A percentile compares a stretch with the other conserved stretches of the same genome.
Conservation (phyloP, 2,329 filamentous ascomycete species). For the Pseudogymnoascus sp. region DNA sequence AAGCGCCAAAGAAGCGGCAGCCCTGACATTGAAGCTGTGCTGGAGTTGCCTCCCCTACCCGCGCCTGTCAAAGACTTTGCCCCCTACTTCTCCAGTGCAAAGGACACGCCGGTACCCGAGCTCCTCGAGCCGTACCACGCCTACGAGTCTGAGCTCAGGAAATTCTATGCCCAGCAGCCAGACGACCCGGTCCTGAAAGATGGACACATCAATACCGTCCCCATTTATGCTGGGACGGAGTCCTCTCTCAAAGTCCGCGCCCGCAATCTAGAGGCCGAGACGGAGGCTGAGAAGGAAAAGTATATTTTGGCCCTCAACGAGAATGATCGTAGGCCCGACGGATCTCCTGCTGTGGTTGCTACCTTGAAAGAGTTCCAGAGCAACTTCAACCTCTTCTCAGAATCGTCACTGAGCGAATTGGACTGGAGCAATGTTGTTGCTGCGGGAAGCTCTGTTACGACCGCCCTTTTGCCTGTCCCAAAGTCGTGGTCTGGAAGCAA, state of each 20-base stretch:
- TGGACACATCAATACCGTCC: slow-evolving; percentile 53
- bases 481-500: slow-evolving; percentile 53
- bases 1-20: slow-evolving; percentile 1
- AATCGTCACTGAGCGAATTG: slow-evolving; percentile 65
- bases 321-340: slow-evolving; percentile 52
- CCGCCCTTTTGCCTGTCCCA: slow-evolving; percentile 65
- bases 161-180: slow-evolving; percentile 61
- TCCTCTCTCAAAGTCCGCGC: slow-evolving; percentile 52
- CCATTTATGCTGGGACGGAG: slow-evolving; percentile 54
- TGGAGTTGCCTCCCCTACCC: slow-evolving; percentile 17
- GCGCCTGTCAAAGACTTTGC: slow-evolving; percentile 25
- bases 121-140: slow-evolving; percentile 58
- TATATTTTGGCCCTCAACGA: slow-evolving; percentile 63
- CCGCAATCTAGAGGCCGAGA: slow-evolving; percentile 49
- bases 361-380: slow-evolving; percentile 63
- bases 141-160: slow-evolving; percentile 59
- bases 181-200: slow-evolving; percentile 49
- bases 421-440: slow-evolving; percentile 79
- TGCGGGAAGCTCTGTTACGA: slow-evolving; percentile 73
- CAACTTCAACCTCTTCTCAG: slow-evolving; percentile 77
- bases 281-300: slow-evolving; percentile 49
- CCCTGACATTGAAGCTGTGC: neutral
- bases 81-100: slow-evolving; percentile 46
- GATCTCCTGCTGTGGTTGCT: slow-evolving; percentile 58
- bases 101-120: slow-evolving; percentile 44